phyloP scores from a whole-genome alignment of 805 yeast species.

The Tanozyma kutaoensis region DNA sequence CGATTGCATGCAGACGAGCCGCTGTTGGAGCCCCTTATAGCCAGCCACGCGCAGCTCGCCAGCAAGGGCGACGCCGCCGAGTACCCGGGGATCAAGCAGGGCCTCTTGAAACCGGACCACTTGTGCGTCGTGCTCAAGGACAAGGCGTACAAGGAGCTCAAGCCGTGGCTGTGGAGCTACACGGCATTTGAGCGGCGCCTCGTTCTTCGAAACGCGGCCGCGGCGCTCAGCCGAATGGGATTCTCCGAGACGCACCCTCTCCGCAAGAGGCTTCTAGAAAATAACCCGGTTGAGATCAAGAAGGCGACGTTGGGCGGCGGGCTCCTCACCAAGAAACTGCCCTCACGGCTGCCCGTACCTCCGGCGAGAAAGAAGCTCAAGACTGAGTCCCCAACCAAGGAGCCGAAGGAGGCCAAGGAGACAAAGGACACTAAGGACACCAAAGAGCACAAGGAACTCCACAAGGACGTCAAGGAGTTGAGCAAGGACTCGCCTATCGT shows the following conservation, averaged over 20 bases:
- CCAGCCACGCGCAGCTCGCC: slow-evolving; percentile 17
- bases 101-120: slow-evolving; percentile 1
- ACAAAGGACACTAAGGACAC: no score
- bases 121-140: slow-evolving; percentile 18
- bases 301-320: no score
- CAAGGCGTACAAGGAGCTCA: slow-evolving; percentile 24
- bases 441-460: no score
- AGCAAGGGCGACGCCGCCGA: slow-evolving; percentile 14
- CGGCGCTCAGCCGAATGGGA: slow-evolving; percentile 27
- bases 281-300: no score
- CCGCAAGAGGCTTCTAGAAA: slow-evolving; percentile 16
- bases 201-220: slow-evolving; percentile 18
- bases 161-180: slow-evolving; percentile 25
- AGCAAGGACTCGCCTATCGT: no score
- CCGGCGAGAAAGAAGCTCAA: no score
- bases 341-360: no score
- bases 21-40: slow-evolving; percentile 9
- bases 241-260: slow-evolving; percentile 30
- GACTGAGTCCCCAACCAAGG: no score
- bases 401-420: no score
- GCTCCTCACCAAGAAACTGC: no score
- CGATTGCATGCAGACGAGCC: slow-evolving; percentile 1
- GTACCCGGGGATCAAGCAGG: slow-evolving; percentile 10
- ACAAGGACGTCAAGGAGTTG: no score
- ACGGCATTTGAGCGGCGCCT: slow-evolving; percentile 16